Conservation (phyloP, 805 yeast species). For the Kuraishia hungarica region DNA sequence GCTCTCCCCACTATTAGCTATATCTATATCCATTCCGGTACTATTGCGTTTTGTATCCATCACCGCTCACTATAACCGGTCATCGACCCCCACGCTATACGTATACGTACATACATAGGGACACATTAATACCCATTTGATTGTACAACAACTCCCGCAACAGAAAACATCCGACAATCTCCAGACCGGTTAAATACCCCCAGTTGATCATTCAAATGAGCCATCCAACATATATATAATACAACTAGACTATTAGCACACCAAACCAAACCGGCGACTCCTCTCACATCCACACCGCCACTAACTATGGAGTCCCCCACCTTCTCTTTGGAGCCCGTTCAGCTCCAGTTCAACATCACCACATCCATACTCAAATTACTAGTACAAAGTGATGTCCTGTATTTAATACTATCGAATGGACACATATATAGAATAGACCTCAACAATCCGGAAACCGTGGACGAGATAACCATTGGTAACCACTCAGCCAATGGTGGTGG, state of each 20-base stretch:
- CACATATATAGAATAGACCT: constrained; percentile 56
- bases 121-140: no score
- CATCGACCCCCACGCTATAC: not conserved
- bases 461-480: constrained; percentile 26
- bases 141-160: no score
- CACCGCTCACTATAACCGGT: not conserved
- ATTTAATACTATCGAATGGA: constrained; percentile 44
- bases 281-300: no score
- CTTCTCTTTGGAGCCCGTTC: constrained; percentile 20
- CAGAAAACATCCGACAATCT: no score
- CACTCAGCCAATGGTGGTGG: constrained; percentile 13
- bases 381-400: constrained; percentile 47
- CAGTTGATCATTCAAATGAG: no score
- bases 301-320: not conserved
- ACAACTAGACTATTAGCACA: no score
- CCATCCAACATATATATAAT: no score
- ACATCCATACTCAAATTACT: constrained; percentile 36
- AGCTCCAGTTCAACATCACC: constrained; percentile 21
- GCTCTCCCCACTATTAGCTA: no score
- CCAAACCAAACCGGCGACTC: not conserved
- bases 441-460: constrained; percentile 54
- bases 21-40: no score
- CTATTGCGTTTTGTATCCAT: no score
- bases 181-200: no score
- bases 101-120: not conserved